Conservation (phyloP, 2,329 filamentous ascomycete species). For the Tolypocladium tropicale region DNA sequence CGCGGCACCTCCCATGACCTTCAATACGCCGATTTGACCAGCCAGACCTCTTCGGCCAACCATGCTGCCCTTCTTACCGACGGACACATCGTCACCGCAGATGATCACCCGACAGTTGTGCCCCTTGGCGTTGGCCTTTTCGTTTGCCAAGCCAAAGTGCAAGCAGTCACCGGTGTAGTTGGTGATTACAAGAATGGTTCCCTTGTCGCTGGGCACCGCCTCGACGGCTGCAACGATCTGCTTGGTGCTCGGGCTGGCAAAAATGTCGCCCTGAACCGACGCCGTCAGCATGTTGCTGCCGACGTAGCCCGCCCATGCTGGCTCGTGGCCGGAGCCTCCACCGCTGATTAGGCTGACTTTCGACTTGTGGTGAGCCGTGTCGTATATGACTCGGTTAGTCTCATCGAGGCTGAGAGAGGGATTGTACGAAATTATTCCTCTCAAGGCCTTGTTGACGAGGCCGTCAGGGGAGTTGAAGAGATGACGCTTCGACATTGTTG, state of each 20-base stretch:
- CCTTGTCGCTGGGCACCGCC: constrained; percentile 40
- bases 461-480: constrained; percentile 42
- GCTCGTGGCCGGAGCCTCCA: constrained; percentile 50
- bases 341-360: constrained; percentile 42
- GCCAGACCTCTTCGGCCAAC: constrained; percentile 53
- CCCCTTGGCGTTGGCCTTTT: constrained; percentile 44
- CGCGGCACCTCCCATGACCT: constrained; percentile 42
- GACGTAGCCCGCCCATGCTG: constrained; percentile 55
- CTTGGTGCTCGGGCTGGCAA: constrained; percentile 52
- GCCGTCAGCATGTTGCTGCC: constrained; percentile 51
- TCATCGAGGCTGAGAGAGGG: constrained; percentile 38
- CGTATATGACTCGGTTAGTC: constrained; percentile 39
- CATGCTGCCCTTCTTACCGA: constrained; percentile 44
- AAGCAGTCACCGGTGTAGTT: constrained; percentile 57
- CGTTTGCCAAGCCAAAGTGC: constrained; percentile 50
- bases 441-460: constrained; percentile 40
- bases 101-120: constrained; percentile 46
- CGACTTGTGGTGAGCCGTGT: constrained; percentile 31
- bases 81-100: constrained; percentile 55
- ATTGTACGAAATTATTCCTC: constrained; percentile 43
- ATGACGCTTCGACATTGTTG: constrained; percentile 39
- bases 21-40: constrained; percentile 49
- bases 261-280: constrained; percentile 51
- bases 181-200: constrained; percentile 50
- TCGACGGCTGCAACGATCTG: constrained; percentile 53